Base-by-base conservation (phyloP, 805 yeast species). In the Wickerhamiella azyma region DNA sequence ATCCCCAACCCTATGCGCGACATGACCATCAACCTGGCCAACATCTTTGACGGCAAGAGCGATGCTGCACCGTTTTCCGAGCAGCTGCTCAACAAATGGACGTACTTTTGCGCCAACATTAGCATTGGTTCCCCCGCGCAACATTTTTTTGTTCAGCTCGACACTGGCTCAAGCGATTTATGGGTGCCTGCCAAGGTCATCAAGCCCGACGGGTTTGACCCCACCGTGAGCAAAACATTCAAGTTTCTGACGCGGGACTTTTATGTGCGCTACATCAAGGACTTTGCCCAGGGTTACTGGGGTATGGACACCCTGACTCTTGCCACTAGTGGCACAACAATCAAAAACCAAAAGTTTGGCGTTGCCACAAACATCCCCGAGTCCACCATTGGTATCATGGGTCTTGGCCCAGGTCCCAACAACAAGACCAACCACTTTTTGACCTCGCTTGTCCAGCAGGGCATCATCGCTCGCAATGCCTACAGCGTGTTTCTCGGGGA, bases 331-430 rank as follows among this genome's bases (percentile, higher is more conserved):
- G 38, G 39, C 32, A 43, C 45, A 14, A 60, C 67, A 3, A 67
- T 81, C 11, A 50, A 66, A 0, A 64, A 67, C 48, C 63, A 81
- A 37, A 76, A 84, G n/a, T 73, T 85, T 60, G 95, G 89, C 1
- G 76, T 85, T 21, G 89, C 82, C 6, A 77, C 79, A 55, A 59
- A 65, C 28, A 73, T 86, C 1, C 75, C 77, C 43, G 78, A 88
- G 9, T 62, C 74, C 7, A 64, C 72, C 1, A 50, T 55, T 56
- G 94, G 94, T 45, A 54, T 60, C 38, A 51, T 62, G 18, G 65
- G 65, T 5, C 55, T 57, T 26, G 59, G 59, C 1, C 59, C 56
- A 1, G 24, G 50, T 5, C 41, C 48, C 1, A 41, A 51, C 37
- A 26, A 32, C 2, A 16, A 18, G 5, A 38, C 35, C 1, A 82